Conservation (phyloP, 2,329 filamentous ascomycete genomes). For the Colletotrichum sp. region DNA sequence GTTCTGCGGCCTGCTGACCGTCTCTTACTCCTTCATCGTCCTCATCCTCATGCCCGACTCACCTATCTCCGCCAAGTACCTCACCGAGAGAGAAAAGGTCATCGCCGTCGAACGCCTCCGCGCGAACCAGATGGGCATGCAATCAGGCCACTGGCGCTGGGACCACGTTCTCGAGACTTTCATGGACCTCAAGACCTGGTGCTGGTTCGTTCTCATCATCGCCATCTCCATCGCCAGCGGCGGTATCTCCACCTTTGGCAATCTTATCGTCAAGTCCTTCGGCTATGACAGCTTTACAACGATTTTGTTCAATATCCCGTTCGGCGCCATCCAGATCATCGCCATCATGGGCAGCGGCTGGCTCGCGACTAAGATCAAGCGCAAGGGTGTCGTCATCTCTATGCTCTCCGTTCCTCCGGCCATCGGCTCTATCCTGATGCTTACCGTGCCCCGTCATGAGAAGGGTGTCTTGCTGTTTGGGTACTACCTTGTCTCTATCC, state of each 20-base stretch:
- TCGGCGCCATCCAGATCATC: slow-evolving; percentile 64
- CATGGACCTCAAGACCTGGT: slow-evolving; percentile 39
- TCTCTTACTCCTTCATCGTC: slow-evolving; percentile 52
- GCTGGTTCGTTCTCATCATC: slow-evolving; percentile 46
- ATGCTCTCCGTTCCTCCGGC: slow-evolving; percentile 40
- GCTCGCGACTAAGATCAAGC: slow-evolving; percentile 44
- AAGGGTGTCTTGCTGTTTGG: slow-evolving; percentile 55
- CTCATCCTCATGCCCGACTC: slow-evolving; percentile 66
- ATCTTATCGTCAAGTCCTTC: slow-evolving; percentile 60
- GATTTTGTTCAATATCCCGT: slow-evolving; percentile 63
- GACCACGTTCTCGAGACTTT: slow-evolving; percentile 40
- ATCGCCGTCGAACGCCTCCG: slow-evolving; percentile 61
- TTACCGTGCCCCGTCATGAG: slow-evolving; percentile 49
- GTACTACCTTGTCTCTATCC: slow-evolving; percentile 47
- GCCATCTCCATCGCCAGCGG: slow-evolving; percentile 59
- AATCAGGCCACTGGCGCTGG: slow-evolving; percentile 38
- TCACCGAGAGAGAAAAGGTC: slow-evolving; percentile 58
- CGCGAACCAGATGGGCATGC: slow-evolving; percentile 49
- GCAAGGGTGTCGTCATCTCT: slow-evolving; percentile 49
- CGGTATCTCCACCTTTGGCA: slow-evolving; percentile 62
- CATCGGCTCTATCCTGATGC: slow-evolving; percentile 50
- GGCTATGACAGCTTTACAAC: slow-evolving; percentile 59
- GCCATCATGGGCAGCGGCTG: slow-evolving; percentile 60
- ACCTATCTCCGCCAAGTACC: slow-evolving; percentile 61
- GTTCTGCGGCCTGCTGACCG: slow-evolving; percentile 42